Conservation (phyloP, 345 rosid species). For the Mercurialis annua region DNA sequence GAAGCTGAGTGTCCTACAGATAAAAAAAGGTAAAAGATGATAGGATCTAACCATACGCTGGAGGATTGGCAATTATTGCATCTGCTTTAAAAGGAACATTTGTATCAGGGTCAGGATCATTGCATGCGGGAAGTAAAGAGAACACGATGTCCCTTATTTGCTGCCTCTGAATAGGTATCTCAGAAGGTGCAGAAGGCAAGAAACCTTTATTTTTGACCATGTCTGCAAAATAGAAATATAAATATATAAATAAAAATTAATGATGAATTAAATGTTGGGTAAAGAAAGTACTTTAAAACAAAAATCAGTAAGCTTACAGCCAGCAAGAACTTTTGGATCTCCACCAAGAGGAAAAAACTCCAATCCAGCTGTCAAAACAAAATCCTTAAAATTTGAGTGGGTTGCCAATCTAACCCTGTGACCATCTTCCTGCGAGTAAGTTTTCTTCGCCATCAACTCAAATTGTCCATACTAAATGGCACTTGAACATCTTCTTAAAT, state of each 20-base stretch:
- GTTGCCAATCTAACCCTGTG: constrained; percentile 36
- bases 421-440: constrained; percentile 30
- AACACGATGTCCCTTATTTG: constrained; percentile 47
- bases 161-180: constrained; percentile 48
- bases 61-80: constrained; percentile 63
- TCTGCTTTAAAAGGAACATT: constrained; percentile 32
- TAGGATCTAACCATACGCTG: constrained; percentile 45
- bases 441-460: constrained; percentile 2
- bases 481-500: neutral
- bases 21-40: neutral
- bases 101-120: constrained; percentile 39
- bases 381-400: constrained; percentile 31
- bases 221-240: constrained; percentile 36
- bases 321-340: constrained; percentile 33
- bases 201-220: constrained; percentile 70
- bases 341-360: constrained; percentile 36
- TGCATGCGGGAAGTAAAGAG: constrained; percentile 52
- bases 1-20: neutral
- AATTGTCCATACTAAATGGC: neutral
- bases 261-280: neutral
- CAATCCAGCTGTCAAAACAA: constrained; percentile 30
- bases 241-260: too few species aligned
- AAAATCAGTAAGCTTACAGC: constrained; percentile 23
- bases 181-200: constrained; percentile 55
- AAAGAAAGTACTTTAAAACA: neutral